phyloP scores from a whole-genome alignment of 2,329 filamentous ascomycete species.

The Orbilia blumenaviensis region DNA sequence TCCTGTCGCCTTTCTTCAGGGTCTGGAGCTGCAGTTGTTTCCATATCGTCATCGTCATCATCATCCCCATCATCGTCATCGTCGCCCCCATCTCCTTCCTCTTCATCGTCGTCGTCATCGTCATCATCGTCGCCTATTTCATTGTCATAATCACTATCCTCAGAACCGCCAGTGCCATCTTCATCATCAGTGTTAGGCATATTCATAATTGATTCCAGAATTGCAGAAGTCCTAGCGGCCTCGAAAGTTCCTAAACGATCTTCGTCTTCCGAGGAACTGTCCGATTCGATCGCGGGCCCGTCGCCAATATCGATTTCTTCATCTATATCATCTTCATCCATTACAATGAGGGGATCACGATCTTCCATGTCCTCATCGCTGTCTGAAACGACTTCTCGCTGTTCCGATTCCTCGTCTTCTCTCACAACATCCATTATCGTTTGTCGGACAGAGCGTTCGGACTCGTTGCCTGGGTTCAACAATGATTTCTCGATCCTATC shows the following conservation, averaged over 20 bases:
- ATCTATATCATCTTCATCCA: conserved; percentile 51
- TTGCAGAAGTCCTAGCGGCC: conserved; percentile 26
- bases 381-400: conserved; percentile 27
- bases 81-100: conserved; percentile 58
- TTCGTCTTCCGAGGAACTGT: neutral
- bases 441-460: conserved; percentile 47
- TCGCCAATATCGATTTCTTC: conserved; percentile 41
- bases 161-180: conserved; percentile 30
- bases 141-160: conserved; percentile 55
- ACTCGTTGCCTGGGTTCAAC: conserved; percentile 56
- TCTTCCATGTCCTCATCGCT: conserved; percentile 56
- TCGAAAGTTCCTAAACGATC: neutral
- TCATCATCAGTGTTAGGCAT: conserved; percentile 17
- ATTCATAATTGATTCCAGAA: conserved; percentile 29
- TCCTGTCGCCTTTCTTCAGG: conserved; percentile 31
- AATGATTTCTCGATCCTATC: conserved; percentile 59
- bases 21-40: conserved; percentile 40
- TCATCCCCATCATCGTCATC: conserved; percentile 60
- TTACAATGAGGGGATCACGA: conserved; percentile 56
- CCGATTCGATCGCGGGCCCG: neutral
- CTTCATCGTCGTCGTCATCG: conserved; percentile 45
- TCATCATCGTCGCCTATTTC: conserved; percentile 56
- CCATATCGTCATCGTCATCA: conserved; percentile 52
- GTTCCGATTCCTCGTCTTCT: conserved; percentile 28
- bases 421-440: conserved; percentile 55